A percentile compares a stretch with the other conserved stretches of the same genome.
phyloP scores from a whole-genome alignment of 192 early-diverging fungal species.

The Physocladia obscura region DNA sequence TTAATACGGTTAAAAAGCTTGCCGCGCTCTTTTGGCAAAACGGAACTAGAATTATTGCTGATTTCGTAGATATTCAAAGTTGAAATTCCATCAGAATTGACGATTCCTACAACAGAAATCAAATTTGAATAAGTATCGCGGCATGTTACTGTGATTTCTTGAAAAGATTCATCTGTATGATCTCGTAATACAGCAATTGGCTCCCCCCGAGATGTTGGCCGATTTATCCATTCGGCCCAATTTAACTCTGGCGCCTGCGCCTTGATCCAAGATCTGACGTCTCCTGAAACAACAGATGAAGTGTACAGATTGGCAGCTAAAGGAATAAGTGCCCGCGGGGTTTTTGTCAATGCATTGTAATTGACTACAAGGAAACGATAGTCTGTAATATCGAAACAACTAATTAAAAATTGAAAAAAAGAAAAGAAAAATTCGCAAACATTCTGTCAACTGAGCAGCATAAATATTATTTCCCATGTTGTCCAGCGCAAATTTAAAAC shows the following conservation, averaged over 20 bases:
- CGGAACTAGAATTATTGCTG: neutral
- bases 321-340: conserved; percentile 26
- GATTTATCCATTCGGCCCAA: conserved; percentile 35
- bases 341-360: conserved; percentile 1
- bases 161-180: conserved; percentile 1
- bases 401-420: neutral
- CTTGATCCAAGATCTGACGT: conserved; percentile 25
- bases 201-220: conserved; percentile 29
- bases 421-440: neutral
- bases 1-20: neutral
- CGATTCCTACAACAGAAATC: conserved; percentile 23
- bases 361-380: conserved; percentile 32
- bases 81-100: conserved; percentile 1
- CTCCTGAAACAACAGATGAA: conserved; percentile 24
- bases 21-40: conserved; percentile 10
- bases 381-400: conserved; percentile 12
- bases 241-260: conserved; percentile 21
- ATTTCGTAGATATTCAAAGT: conserved; percentile 1
- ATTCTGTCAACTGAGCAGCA: conserved; percentile 14
- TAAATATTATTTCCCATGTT: conserved; percentile 15
- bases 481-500: conserved; percentile 25
- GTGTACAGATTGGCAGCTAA: conserved; percentile 30
- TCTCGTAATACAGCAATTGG: conserved; percentile 15
- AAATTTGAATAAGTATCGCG: conserved; percentile 29
- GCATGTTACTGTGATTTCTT: conserved; percentile 20